Evolutionary conservation across 2,329 filamentous ascomycete genomes (phyloP), one percentile per base, ranked within the genome.

Genomic region (Penicillium sp.): DNA sequence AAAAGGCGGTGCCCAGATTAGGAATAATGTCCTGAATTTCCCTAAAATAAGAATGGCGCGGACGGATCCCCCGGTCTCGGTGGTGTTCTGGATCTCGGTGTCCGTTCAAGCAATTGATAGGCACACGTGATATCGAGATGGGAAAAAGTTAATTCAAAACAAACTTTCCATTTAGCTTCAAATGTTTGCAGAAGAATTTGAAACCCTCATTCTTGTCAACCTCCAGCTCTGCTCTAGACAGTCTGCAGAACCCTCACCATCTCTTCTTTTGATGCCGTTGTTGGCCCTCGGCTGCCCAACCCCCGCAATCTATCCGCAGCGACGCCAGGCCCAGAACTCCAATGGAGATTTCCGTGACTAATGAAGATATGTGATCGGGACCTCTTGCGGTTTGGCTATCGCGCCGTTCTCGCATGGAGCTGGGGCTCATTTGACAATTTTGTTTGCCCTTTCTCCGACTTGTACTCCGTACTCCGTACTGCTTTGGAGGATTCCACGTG

Each of bases 381-480:
- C 18, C 45, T 64, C 43, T 44, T 57, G 34, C 56, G 60, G 33
- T 49, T 64, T 40, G 62, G 62, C 14, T 64, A 64, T 41, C 52
- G 54, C 19, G 53, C 62, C 16, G 59, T 64, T 13, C 49, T 64
- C 27, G 60, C 54, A 13, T 54, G 62, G 19, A 55, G 62, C 31
- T 64, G 60, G 60, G 59, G 61, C 14, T 49, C 52, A 0, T 64
- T 64, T 29, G 60, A 63, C 41, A 64, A 64, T 29, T 64, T 64
- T 25, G 60, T 56, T 8, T 64, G 62, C 38, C 61, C 62, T 8
- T 62, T 63, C 45, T 62, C 61, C 13, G 62, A 62, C 7, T 43
- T 64, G 37, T 58, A n/a, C n/a, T n/a, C n/a, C n/a, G n/a, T n/a
- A n/a, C n/a, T n/a, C n/a, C n/a, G n/a, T n/a, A 64, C 41, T 58